Conservation (phyloP, 768 basidiomycete species). For the Phaeotremella fagi region DNA sequence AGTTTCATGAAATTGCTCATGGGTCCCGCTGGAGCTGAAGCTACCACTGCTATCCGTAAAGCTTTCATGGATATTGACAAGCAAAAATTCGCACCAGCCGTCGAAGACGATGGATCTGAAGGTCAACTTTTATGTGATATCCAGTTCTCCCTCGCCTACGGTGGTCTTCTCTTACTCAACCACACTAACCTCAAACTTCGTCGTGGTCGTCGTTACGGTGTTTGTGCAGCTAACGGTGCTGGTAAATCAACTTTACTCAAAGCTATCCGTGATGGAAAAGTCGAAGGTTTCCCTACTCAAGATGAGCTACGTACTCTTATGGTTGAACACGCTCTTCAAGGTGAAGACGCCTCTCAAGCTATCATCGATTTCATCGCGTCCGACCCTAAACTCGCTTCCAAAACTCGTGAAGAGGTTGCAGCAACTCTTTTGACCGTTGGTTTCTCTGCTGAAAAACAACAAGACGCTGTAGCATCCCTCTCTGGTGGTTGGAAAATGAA, state of each 20-base stretch:
- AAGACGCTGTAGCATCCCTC: slow-evolving; percentile 77
- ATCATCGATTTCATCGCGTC: slow-evolving; percentile 86
- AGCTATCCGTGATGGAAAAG: slow-evolving; percentile 86
- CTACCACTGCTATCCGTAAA: slow-evolving; percentile 55
- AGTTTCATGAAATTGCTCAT: slow-evolving; percentile 69
- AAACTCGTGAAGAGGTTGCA: slow-evolving; percentile 67
- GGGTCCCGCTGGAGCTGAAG: slow-evolving; percentile 39
- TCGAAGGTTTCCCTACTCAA: slow-evolving; percentile 88
- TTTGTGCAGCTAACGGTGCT: slow-evolving; percentile 91
- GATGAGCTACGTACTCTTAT: slow-evolving; percentile 82
- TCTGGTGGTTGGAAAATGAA: slow-evolving; percentile 99
- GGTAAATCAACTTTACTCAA: slow-evolving; percentile 96
- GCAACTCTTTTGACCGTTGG: slow-evolving; percentile 81
- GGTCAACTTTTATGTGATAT: slow-evolving; percentile 87
- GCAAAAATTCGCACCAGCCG: slow-evolving; percentile 57
- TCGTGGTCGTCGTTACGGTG: slow-evolving; percentile 89
- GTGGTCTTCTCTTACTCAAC: slow-evolving; percentile 85
- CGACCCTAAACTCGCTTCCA: slow-evolving; percentile 63
- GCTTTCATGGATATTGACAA: slow-evolving; percentile 75
- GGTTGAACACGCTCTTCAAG: slow-evolving; percentile 95
- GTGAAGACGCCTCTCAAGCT: slow-evolving; percentile 76
- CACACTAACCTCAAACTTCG: slow-evolving; percentile 85
- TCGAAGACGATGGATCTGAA: slow-evolving; percentile 58
- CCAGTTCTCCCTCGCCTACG: slow-evolving; percentile 91
- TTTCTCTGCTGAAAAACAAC: slow-evolving; percentile 79